These are phyloP conservation scores for Corymbia citriodora DNA, from an alignment of 441 rosid species.

Conservation along the genomic window DNA sequence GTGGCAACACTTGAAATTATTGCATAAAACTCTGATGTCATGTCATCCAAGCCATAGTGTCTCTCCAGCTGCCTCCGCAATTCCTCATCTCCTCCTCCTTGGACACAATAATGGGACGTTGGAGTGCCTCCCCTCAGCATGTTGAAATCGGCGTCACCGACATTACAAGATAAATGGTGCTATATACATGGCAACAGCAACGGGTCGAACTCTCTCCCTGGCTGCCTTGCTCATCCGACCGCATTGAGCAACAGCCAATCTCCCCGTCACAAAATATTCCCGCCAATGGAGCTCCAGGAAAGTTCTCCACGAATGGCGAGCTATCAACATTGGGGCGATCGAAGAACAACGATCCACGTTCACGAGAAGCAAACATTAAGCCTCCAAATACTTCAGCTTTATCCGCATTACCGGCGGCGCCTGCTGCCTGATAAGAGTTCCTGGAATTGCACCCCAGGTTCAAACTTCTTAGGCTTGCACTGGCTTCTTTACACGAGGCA, in stretches of 20 bases:
- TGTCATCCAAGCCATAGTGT: too few species aligned
- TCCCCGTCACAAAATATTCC: constrained; percentile 74
- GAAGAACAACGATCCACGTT: constrained; percentile 52
- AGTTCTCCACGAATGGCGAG: constrained; percentile 60
- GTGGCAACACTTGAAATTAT: too few species aligned
- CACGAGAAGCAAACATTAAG: constrained; percentile 45
- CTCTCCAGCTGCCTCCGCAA: too few species aligned
- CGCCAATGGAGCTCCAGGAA: constrained; percentile 54
- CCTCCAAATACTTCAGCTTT: constrained; percentile 59
- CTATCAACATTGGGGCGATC: constrained; percentile 37
- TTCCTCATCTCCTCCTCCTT: too few species aligned
- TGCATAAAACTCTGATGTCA: too few species aligned
- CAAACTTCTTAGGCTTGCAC: constrained; percentile 28
- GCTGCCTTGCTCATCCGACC: constrained; percentile 9
- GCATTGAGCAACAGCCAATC: constrained; percentile 43
- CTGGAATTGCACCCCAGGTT: constrained; percentile 22
- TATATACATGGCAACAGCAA: constrained; percentile 46
- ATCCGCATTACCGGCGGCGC: not conserved
- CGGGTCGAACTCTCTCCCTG: constrained; percentile 14
- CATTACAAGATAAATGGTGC: constrained; percentile 60
- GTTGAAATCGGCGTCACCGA: not conserved
- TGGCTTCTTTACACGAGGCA: constrained; percentile 26
- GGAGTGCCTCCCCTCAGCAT: too few species aligned
- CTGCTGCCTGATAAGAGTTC: constrained; percentile 9
- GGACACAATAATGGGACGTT: too few species aligned